These are phyloP conservation scores for Eutrema japonicum DNA, from an alignment of 345 rosid species.

Conservation along the genomic window DNA sequence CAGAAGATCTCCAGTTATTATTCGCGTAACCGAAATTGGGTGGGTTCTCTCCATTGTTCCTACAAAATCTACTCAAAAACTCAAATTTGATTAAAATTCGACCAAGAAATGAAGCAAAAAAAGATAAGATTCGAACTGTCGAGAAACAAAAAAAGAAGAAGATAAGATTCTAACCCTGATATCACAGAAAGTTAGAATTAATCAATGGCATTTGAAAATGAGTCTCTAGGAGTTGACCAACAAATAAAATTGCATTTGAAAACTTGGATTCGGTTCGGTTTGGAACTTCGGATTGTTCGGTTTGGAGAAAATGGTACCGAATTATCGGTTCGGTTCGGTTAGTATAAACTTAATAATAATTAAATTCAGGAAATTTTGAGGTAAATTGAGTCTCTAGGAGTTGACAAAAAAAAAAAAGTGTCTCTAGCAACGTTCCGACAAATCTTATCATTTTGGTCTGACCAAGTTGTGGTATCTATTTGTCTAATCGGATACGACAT, in stretches of 20 bases:
- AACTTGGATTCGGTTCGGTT: neutral
- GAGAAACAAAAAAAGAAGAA: no score
- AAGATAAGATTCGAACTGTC: neutral
- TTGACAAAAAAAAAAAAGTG: neutral
- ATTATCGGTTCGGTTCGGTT: no score
- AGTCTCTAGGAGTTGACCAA: no score
- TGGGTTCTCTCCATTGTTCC: neutral
- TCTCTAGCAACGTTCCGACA: neutral
- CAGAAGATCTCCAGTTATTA: constrained; percentile 19
- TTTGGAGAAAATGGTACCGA: neutral
- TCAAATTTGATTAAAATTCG: neutral
- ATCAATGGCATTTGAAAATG: no score
- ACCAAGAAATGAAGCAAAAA: neutral
- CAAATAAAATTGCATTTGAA: no score
- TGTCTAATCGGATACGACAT: constrained; percentile 10
- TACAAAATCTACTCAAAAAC: neutral
- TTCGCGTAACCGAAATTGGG: constrained; percentile 15
- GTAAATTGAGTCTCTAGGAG: neutral
- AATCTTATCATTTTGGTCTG: constrained; percentile 5
- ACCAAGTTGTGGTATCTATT: neutral
- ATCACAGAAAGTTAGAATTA: neutral
- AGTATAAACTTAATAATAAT: no score
- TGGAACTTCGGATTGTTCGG: neutral
- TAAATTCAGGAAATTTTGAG: no score
- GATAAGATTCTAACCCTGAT: neutral